These are phyloP conservation scores for Brasenia schreberi DNA, from an alignment of 164 flowering plant genomes.

Conservation along the genomic window DNA sequence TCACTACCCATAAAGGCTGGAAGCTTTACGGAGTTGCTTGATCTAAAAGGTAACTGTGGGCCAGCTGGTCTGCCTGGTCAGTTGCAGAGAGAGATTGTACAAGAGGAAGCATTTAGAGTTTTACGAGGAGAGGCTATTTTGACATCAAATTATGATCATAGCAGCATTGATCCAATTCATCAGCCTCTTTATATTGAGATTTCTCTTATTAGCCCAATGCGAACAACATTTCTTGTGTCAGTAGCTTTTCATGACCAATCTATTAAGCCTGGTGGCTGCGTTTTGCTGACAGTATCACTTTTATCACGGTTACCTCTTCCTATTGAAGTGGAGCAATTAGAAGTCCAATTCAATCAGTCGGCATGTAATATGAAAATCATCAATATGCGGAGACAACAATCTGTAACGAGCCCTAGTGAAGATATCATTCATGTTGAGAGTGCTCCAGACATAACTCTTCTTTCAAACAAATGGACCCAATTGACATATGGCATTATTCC, in stretches of 20 bases:
- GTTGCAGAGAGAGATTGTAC: constrained; percentile 46
- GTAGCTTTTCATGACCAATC: constrained; percentile 88
- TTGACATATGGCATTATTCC: constrained; percentile 68
- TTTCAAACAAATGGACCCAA: constrained; percentile 69
- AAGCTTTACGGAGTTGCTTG: constrained; percentile 8
- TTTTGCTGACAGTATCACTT: constrained; percentile 58
- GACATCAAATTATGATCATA: constrained; percentile 12
- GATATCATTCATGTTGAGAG: constrained; percentile 27
- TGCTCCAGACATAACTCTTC: constrained; percentile 35
- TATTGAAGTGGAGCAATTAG: constrained; percentile 71
- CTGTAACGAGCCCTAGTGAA: not conserved
- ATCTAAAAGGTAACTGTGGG: constrained; percentile 35
- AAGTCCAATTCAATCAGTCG: constrained; percentile 82
- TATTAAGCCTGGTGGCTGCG: constrained; percentile 60
- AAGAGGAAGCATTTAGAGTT: constrained; percentile 54
- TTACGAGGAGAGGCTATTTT: constrained; percentile 28
- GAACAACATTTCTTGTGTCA: constrained; percentile 69
- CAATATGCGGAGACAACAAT: constrained; percentile 15
- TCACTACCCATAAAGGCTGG: constrained; percentile 55
- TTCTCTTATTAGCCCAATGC: constrained; percentile 87
- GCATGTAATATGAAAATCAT: constrained; percentile 56
- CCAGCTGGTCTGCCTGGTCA: constrained; percentile 69
- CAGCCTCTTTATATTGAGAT: constrained; percentile 70
- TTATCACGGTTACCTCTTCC: constrained; percentile 63
- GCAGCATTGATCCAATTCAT: constrained; percentile 24